Conservation (phyloP, 2,329 filamentous ascomycete genomes). For the Ceratocystis alfenasii region DNA sequence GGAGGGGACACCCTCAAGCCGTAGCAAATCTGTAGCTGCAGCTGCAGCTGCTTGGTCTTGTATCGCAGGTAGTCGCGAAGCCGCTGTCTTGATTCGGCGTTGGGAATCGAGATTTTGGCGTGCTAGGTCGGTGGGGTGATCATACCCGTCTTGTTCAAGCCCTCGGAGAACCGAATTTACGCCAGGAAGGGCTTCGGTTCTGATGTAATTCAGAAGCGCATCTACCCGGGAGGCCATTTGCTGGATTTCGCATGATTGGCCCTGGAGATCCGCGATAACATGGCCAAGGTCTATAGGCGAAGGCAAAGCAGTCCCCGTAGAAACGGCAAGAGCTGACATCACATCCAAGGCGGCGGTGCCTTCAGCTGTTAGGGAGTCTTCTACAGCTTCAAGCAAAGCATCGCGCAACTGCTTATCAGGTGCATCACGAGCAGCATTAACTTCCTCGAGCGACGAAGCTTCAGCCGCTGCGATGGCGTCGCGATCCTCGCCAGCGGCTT, state of each 20-base stretch:
- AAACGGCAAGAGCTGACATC: slow-evolving; percentile 41
- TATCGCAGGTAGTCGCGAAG: slow-evolving; percentile 56
- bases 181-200: slow-evolving; percentile 35
- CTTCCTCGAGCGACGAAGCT: slow-evolving; percentile 44
- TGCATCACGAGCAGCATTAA: slow-evolving; percentile 28
- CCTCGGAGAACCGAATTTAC: slow-evolving; percentile 33
- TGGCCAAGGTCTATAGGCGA: slow-evolving; percentile 40
- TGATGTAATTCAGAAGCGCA: slow-evolving; percentile 45
- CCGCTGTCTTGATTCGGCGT: slow-evolving; percentile 55
- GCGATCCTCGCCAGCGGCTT: slow-evolving; percentile 61
- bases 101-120: slow-evolving; percentile 64
- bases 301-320: slow-evolving; percentile 39
- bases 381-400: slow-evolving; percentile 41
- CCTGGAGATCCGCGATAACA: slow-evolving; percentile 45
- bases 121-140: slow-evolving; percentile 46
- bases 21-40: neutral
- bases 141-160: slow-evolving; percentile 37
- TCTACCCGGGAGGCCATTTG: slow-evolving; percentile 44
- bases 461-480: slow-evolving; percentile 47
- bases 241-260: slow-evolving; percentile 41
- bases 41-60: slow-evolving; percentile 22
- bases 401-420: slow-evolving; percentile 24
- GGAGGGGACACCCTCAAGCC: slow-evolving; percentile 10
- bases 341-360: slow-evolving; percentile 46
- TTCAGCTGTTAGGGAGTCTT: slow-evolving; percentile 43